These are phyloP conservation scores for Metschnikowia cerradonensis DNA, from an alignment of 805 yeast species.

Conservation along the genomic window DNA sequence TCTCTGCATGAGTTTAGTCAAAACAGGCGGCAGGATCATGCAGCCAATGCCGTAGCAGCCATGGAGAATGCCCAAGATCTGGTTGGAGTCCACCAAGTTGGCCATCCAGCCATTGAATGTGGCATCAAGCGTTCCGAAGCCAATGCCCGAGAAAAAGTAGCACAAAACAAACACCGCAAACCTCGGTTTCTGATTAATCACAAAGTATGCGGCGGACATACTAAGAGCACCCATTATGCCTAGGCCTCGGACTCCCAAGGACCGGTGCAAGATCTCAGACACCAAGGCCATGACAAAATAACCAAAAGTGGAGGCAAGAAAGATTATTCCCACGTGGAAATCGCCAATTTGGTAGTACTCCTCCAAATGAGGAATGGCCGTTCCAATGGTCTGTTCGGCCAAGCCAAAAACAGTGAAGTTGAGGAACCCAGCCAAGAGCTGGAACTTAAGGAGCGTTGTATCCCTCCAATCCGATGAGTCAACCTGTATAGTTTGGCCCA, in stretches of 20 bases:
- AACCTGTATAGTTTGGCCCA: constrained; percentile 25
- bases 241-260: constrained; percentile 48
- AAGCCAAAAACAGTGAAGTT: constrained; percentile 49
- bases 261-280: constrained; percentile 40
- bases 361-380: constrained; percentile 51
- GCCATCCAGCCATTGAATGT: constrained; percentile 53
- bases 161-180: constrained; percentile 36
- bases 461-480: constrained; percentile 39
- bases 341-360: constrained; percentile 46
- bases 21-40: constrained; percentile 46
- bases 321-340: constrained; percentile 45
- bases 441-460: constrained; percentile 38
- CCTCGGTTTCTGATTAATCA: constrained; percentile 41
- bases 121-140: constrained; percentile 56
- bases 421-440: constrained; percentile 37
- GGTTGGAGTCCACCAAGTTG: constrained; percentile 43
- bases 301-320: constrained; percentile 51
- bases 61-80: constrained; percentile 49
- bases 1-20: constrained; percentile 37
- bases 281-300: constrained; percentile 50
- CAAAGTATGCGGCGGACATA: constrained; percentile 36
- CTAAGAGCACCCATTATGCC: constrained; percentile 29
- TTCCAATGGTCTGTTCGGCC: constrained; percentile 59
- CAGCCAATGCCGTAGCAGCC: constrained; percentile 54
- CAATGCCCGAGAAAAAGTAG: constrained; percentile 47